Evolutionary conservation across 1,139 yeast species (phyloP), one percentile per base, ranked within the genome.

Genomic region (Yamadazyma oceani): DNA sequence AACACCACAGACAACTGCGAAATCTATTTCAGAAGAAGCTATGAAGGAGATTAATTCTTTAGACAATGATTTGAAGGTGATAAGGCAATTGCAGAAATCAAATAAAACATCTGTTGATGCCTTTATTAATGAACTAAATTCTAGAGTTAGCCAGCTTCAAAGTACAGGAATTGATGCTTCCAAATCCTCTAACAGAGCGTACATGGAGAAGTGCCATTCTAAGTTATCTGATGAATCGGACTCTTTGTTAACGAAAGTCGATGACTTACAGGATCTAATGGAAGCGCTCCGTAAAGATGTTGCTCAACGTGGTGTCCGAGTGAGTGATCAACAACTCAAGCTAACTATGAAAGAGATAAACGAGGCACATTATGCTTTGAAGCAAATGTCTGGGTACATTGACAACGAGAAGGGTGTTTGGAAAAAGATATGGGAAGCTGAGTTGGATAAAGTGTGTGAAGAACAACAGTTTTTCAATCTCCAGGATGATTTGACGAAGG

Each of bases 361-460:
- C 4, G 69, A 64, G 1, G 92, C 95, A 0, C 73, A 75, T 40
- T 40, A 49, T 0, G 73, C 75, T 12, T 67, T 90, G 34, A 59
- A 60, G 3, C 60, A 63, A 5, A 75, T 90, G 75, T 71, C 74
- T n/a, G 64, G 62, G 6, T 89, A 78, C 51, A 82, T 94, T 31
- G 53, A 62, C 1, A 69, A 69, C 10, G 97, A 89, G 54, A 85
- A 85, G 49, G 82, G 89, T 4, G 80, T 80, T 27, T 89, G 97
- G 96, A 86, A 88, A 56, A 80, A 79, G 50, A 82, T 88, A 19
- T 92, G 98, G 97, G 96, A 90, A 57, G 69, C 83, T 5, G 97
- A 90, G 54, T 73, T 92, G 42, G 95, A 88, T 48, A 82, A 83
- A 32, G 94, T 92, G 16, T 85, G 96, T 45, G 96, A 88, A 50